Evolutionary conservation across 371 early-diverging fungal genomes (phyloP).

Genomic region (Mucor indicus): DNA sequence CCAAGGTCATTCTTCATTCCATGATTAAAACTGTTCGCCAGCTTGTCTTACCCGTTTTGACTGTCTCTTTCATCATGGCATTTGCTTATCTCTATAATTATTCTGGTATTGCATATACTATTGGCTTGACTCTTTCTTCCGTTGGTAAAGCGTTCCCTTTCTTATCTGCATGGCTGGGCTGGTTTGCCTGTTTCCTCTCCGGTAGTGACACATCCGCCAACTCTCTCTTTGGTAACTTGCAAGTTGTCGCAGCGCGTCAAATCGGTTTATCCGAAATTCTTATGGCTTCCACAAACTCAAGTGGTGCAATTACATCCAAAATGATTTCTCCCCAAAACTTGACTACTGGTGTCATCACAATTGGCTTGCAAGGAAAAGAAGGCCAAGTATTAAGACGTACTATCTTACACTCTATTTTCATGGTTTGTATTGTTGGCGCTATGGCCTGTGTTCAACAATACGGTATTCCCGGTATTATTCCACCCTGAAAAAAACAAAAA

Average conservation of each 20-base stretch:
- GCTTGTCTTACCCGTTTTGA: slow-evolving; percentile 35
- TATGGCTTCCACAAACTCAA: slow-evolving; percentile 48
- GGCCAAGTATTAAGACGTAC: slow-evolving; percentile 39
- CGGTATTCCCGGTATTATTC: slow-evolving; percentile 47
- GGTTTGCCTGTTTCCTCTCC: slow-evolving; percentile 51
- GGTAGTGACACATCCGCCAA: slow-evolving; percentile 51
- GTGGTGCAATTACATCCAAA: slow-evolving; percentile 45
- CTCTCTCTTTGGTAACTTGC: slow-evolving; percentile 48
- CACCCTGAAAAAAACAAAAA: slow-evolving; percentile 10
- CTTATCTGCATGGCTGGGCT: slow-evolving; percentile 51
- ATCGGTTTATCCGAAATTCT: slow-evolving; percentile 43
- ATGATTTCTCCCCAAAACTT: slow-evolving; percentile 54
- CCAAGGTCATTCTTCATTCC: slow-evolving; percentile 23
- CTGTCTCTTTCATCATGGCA: slow-evolving; percentile 48
- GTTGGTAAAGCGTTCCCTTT: slow-evolving; percentile 51
- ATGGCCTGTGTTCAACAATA: slow-evolving; percentile 46
- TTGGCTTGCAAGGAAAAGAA: slow-evolving; percentile 47
- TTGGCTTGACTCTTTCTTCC: slow-evolving; percentile 46
- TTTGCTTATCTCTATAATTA: slow-evolving; percentile 52
- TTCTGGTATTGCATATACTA: slow-evolving; percentile 45
- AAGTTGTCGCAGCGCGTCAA: slow-evolving; percentile 48
- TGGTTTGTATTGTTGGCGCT: slow-evolving; percentile 39
- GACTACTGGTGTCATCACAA: slow-evolving; percentile 49
- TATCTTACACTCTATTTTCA: slow-evolving; percentile 38
- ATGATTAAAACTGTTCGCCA: slow-evolving; percentile 30